These are phyloP conservation scores for Grosmannia huntii DNA, from an alignment of 2,329 filamentous ascomycete genomes.

Conservation along the genomic window DNA sequence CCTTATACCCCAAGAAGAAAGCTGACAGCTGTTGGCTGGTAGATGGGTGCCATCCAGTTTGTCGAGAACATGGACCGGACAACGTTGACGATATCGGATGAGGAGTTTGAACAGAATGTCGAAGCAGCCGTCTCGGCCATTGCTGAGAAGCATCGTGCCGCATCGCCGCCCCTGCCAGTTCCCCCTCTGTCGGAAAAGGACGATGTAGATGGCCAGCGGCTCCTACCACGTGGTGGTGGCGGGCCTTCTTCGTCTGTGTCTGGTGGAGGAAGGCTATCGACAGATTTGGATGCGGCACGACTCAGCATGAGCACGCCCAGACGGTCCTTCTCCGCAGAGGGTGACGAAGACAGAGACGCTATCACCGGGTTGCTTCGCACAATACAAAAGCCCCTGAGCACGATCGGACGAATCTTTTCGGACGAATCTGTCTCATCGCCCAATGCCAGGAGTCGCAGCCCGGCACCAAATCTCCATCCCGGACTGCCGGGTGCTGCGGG, in stretches of 20 bases:
- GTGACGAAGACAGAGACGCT: conserved; percentile 48
- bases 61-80: conserved; percentile 94
- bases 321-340: conserved; percentile 15
- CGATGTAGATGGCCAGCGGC: conserved; percentile 6
- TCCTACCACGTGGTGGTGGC: conserved; percentile 23
- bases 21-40: not conserved
- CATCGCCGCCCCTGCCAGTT: conserved; percentile 30
- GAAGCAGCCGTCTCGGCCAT: conserved; percentile 92
- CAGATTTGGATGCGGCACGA: conserved; percentile 23
- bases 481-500: not conserved
- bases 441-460: conserved; percentile 22
- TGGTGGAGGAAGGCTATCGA: conserved; percentile 22
- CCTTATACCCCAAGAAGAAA: not conserved
- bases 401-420: conserved; percentile 89
- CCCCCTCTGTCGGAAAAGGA: conserved; percentile 34
- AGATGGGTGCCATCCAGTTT: conserved; percentile 91
- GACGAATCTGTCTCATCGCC: conserved; percentile 38
- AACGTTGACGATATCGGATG: conserved; percentile 81
- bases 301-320: conserved; percentile 30
- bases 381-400: conserved; percentile 81
- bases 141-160: conserved; percentile 66
- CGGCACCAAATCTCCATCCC: conserved; percentile 16
- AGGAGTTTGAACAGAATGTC: conserved; percentile 93
- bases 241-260: conserved; percentile 25
- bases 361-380: conserved; percentile 77